Conservation (phyloP, 2,329 filamentous ascomycete species). For the Epichloe bromicola region DNA sequence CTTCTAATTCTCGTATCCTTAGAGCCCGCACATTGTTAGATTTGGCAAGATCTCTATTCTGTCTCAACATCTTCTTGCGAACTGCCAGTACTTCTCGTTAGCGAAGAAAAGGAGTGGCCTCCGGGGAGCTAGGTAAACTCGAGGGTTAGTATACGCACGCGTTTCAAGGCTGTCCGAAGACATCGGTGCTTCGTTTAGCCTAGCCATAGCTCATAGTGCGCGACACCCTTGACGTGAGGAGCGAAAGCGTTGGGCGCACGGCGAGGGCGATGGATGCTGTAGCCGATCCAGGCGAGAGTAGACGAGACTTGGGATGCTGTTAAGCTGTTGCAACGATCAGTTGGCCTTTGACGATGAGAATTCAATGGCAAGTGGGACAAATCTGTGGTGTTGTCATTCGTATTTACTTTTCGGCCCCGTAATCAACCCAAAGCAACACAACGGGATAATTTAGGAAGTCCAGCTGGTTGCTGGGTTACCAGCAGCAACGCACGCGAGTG, state of each 20-base stretch:
- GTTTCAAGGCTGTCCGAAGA: conserved; percentile 59
- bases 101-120: neutral
- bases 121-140: neutral
- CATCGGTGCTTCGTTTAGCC: conserved; percentile 62
- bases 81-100: conserved; percentile 34
- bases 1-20: conserved; percentile 63
- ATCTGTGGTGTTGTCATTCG: conserved; percentile 17
- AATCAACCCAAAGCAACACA: conserved; percentile 13
- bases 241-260: neutral
- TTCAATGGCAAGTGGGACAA: neutral
- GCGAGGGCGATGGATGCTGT: neutral
- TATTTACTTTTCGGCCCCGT: conserved; percentile 19
- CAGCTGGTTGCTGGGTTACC: conserved; percentile 18
- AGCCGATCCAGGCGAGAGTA: neutral
- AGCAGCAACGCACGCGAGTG: conserved; percentile 11
- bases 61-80: conserved; percentile 64
- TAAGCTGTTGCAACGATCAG: conserved; percentile 1
- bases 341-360: conserved; percentile 3
- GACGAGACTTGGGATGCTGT: neutral
- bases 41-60: conserved; percentile 73
- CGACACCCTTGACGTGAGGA: conserved; percentile 7
- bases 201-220: conserved; percentile 51
- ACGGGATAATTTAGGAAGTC: neutral
- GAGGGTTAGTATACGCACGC: conserved; percentile 35
- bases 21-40: conserved; percentile 66